Evolutionary conservation across 2,329 filamentous ascomycete genomes (phyloP).

Genomic region (Lojkania enalia): DNA sequence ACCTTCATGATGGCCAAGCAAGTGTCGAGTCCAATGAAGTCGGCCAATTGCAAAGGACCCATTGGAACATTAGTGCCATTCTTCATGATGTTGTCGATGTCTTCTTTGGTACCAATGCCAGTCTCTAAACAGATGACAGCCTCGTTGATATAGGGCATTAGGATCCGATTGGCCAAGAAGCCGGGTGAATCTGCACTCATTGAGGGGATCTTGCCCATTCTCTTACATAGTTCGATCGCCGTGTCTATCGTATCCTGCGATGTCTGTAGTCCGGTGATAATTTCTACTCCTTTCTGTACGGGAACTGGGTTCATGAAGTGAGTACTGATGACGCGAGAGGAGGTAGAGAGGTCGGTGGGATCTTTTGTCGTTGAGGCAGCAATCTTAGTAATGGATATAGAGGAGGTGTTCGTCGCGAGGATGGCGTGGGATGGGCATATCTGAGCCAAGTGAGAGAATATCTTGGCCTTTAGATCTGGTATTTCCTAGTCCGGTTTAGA

Average conservation of each 20-base stretch:
- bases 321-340: conserved; percentile 88
- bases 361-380: conserved; percentile 81
- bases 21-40: conserved; percentile 97
- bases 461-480: conserved; percentile 79
- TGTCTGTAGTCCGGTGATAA: conserved; percentile 93
- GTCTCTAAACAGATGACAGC: conserved; percentile 96
- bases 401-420: conserved; percentile 97
- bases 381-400: conserved; percentile 95
- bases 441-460: conserved; percentile 81
- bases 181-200: conserved; percentile 87
- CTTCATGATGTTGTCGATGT: conserved; percentile 98
- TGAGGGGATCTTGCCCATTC: conserved; percentile 91
- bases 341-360: conserved; percentile 76
- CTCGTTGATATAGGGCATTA: conserved; percentile 99
- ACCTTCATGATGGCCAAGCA: conserved; percentile 98
- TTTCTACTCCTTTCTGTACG: conserved; percentile 95
- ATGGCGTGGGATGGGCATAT: conserved; percentile 84
- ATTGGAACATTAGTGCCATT: conserved; percentile 98
- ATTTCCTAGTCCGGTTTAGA: conserved; percentile 63
- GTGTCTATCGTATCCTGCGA: conserved; percentile 78
- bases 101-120: conserved; percentile 81
- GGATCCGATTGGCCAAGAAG: conserved; percentile 92
- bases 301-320: conserved; percentile 99
- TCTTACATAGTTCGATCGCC: conserved; percentile 81
- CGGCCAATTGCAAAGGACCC: conserved; percentile 89